Conservation (phyloP, 2,329 filamentous ascomycete genomes). For the Eurotiales sp. region DNA sequence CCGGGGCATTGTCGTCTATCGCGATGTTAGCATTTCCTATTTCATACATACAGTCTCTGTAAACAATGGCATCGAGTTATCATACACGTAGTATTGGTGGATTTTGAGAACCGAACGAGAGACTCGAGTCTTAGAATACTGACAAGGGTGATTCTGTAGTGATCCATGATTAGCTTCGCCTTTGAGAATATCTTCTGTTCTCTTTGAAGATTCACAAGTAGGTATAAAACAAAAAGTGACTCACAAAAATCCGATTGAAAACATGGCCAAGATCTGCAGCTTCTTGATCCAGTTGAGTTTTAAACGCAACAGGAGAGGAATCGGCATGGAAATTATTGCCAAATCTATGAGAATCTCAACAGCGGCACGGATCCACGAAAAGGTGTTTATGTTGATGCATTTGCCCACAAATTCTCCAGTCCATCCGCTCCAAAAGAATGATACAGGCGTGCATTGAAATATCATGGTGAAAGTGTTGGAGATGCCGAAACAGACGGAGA, state of each 20-base stretch:
- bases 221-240: slow-evolving; percentile 17
- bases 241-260: slow-evolving; percentile 46
- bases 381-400: slow-evolving; percentile 49
- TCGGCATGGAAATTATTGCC: slow-evolving; percentile 51
- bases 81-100: slow-evolving; percentile 36
- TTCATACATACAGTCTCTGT: neutral
- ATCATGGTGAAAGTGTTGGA: slow-evolving; percentile 23
- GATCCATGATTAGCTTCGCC: neutral
- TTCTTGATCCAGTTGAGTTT: slow-evolving; percentile 49
- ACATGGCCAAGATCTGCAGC: slow-evolving; percentile 50
- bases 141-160: slow-evolving; percentile 37
- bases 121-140: slow-evolving; percentile 40
- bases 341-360: slow-evolving; percentile 53
- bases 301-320: slow-evolving; percentile 43
- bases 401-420: slow-evolving; percentile 44
- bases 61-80: neutral
- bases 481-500: slow-evolving; percentile 51
- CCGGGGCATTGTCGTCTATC: slow-evolving; percentile 28
- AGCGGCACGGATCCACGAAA: slow-evolving; percentile 52
- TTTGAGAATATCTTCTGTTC: too few relatives aligned
- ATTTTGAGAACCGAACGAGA: slow-evolving; percentile 38
- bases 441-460: slow-evolving; percentile 32
- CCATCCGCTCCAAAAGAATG: slow-evolving; percentile 54
- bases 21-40: slow-evolving; percentile 12
- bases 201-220: too few relatives aligned